A percentile compares a stretch with the other conserved stretches of the same genome.
Evolutionary conservation across 176 grass and related monocot genomes (phyloP).

Genomic region (Miscanthus lutarioriparius): DNA sequence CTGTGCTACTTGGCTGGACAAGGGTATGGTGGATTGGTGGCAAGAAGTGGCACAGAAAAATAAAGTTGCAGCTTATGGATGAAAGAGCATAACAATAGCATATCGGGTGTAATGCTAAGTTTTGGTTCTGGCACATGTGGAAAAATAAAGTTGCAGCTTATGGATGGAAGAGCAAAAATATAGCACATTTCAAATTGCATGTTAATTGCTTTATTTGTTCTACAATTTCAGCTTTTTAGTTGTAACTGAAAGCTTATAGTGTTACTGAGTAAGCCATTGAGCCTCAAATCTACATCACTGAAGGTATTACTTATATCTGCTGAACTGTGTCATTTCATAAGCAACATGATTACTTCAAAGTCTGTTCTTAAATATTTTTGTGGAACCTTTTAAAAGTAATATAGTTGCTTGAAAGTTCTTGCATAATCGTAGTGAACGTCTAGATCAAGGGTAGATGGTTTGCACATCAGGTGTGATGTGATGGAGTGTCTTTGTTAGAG

Average conservation of each 20-base stretch:
- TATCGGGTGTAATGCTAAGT: neutral
- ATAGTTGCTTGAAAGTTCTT: constrained; percentile 20
- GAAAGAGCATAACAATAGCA: neutral
- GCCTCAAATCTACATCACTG: neutral
- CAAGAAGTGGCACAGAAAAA: neutral
- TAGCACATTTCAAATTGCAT: neutral
- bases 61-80: neutral
- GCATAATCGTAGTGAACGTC: neutral
- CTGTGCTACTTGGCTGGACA: neutral
- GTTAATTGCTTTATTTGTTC: neutral
- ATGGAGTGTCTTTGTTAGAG: neutral
- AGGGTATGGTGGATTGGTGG: neutral
- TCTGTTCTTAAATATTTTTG: constrained; percentile 2
- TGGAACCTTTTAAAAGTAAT: neutral
- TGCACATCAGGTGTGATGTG: neutral
- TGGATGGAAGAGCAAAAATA: no score
- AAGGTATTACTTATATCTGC: neutral
- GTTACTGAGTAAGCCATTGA: neutral
- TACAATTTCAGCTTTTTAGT: neutral
- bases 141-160: no score
- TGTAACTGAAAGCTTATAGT: constrained; percentile 4
- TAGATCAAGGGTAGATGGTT: neutral
- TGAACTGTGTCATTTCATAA: constrained; percentile 5
- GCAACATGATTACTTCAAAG: neutral
- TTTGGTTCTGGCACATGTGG: neutral